phyloP scores from a whole-genome alignment of 208 protist species.

The Leishmania arabica region DNA sequence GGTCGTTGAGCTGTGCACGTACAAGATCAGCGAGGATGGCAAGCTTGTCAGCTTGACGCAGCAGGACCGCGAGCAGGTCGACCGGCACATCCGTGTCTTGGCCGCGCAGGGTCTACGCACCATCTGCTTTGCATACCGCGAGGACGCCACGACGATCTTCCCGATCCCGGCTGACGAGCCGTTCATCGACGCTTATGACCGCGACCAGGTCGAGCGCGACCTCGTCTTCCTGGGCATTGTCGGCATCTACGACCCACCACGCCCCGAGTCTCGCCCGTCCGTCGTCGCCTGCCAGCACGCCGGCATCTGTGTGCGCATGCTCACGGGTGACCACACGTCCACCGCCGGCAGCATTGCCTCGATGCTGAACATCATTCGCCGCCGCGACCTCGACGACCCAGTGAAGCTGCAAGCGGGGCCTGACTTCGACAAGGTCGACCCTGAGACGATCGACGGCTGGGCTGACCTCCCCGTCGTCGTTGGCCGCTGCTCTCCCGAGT shows the following conservation, averaged over 20 bases:
- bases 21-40: slow-evolving; percentile 43
- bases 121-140: slow-evolving; percentile 70
- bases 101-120: slow-evolving; percentile 65
- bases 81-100: slow-evolving; percentile 61
- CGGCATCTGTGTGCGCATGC: slow-evolving; percentile 90
- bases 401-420: slow-evolving; percentile 76
- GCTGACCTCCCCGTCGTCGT: slow-evolving; percentile 85
- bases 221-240: slow-evolving; percentile 90
- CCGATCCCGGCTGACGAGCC: slow-evolving; percentile 41
- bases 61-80: slow-evolving; percentile 41
- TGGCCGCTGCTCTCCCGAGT: slow-evolving; percentile 88
- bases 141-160: slow-evolving; percentile 36
- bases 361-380: slow-evolving; percentile 86
- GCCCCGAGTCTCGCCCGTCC: slow-evolving; percentile 81
- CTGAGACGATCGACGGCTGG: slow-evolving; percentile 68
- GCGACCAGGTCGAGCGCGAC: slow-evolving; percentile 82
- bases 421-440: slow-evolving; percentile 81
- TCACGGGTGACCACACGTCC: slow-evolving; percentile 90
- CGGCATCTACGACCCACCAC: slow-evolving; percentile 92
- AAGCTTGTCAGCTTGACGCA: slow-evolving; percentile 39
- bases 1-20: slow-evolving; percentile 75
- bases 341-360: slow-evolving; percentile 88
- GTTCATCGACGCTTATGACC: slow-evolving; percentile 55
- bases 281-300: slow-evolving; percentile 89
- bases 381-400: slow-evolving; percentile 58